A percentile compares a stretch with the other conserved stretches of the same genome.
phyloP scores from a whole-genome alignment of 495 filamentous ascomycete genomes.

The Cenococcum geophilum region DNA sequence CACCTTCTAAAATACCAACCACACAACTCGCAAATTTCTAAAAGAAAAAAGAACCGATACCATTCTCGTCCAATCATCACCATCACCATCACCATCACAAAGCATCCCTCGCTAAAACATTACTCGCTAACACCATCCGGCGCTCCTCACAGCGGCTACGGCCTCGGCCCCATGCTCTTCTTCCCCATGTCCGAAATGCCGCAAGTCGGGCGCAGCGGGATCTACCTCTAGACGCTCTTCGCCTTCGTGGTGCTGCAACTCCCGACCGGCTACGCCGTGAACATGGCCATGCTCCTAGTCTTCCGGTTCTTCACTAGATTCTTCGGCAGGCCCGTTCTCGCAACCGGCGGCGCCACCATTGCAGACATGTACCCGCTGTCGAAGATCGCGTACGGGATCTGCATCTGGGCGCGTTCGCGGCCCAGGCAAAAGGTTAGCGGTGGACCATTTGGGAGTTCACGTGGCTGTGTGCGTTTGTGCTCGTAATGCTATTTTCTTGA shows the following conservation, averaged over 20 bases:
- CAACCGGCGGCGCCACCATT: constrained; percentile 39
- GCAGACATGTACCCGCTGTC: constrained; percentile 31
- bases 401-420: constrained; percentile 40
- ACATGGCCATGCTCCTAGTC: constrained; percentile 11
- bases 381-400: constrained; percentile 25
- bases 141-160: constrained; percentile 38
- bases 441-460: constrained; percentile 45
- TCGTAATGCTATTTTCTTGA: constrained; percentile 23
- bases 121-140: too few species aligned
- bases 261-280: constrained; percentile 7
- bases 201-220: constrained; percentile 1
- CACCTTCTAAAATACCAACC: background rate
- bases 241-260: constrained; percentile 11
- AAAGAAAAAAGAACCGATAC: too few species aligned
- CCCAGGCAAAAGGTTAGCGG: constrained; percentile 38
- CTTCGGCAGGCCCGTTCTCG: constrained; percentile 36
- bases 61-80: too few species aligned
- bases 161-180: constrained; percentile 37
- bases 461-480: constrained; percentile 17
- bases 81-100: too few species aligned
- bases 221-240: constrained; percentile 9
- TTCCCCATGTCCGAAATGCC: constrained; percentile 14
- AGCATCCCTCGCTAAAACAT: too few species aligned
- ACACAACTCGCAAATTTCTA: background rate
- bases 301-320: constrained; percentile 34